phyloP scores from a whole-genome alignment of 108 stramenopile species.

The Mediolabrus comicus region DNA sequence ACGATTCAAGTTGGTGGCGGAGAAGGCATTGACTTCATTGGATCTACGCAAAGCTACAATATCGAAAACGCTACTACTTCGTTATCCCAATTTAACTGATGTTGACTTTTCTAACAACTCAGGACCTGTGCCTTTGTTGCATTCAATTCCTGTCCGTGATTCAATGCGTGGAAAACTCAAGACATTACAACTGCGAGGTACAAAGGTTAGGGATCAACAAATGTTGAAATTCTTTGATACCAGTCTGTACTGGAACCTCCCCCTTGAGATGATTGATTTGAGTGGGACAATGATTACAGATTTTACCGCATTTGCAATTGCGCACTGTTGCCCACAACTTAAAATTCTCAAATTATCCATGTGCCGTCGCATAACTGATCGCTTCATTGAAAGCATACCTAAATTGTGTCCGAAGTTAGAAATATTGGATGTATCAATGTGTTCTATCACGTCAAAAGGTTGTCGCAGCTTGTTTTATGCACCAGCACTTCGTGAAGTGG shows the following conservation, averaged over 20 bases:
- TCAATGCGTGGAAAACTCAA: background rate
- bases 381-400: slow-evolving; percentile 7
- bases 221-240: background rate
- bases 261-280: slow-evolving; percentile 17
- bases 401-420: background rate
- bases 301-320: background rate
- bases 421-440: slow-evolving; percentile 28
- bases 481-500: slow-evolving; percentile 10
- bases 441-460: slow-evolving; percentile 10
- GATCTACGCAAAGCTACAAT: background rate
- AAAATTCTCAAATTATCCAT: slow-evolving; percentile 13
- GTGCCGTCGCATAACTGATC: slow-evolving; percentile 16
- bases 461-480: slow-evolving; percentile 14
- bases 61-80: background rate
- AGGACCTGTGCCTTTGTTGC: background rate
- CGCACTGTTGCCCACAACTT: slow-evolving; percentile 7
- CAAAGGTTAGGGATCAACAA: background rate
- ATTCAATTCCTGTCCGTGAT: background rate
- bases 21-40: background rate
- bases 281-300: slow-evolving; percentile 9
- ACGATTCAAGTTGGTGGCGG: slow-evolving; percentile 9
- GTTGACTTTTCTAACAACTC: background rate
- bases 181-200: background rate
- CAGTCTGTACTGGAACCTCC: background rate
- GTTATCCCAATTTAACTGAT: background rate